Evolutionary conservation across 2,329 filamentous ascomycete genomes (phyloP), one percentile per base, ranked within the genome.

Genomic region (Anthostomella pinea): DNA sequence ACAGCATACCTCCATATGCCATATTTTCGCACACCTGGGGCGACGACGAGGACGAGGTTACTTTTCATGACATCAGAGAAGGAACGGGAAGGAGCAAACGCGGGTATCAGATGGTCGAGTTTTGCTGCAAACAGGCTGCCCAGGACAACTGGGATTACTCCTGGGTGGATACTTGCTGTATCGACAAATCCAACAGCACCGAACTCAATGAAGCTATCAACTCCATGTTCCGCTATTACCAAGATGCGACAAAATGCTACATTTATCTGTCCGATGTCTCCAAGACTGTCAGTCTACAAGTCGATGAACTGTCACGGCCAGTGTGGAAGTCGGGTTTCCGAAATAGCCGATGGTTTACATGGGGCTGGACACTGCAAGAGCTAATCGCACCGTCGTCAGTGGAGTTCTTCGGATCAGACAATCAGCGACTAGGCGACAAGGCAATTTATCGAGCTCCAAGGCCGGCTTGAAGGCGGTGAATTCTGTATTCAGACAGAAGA

Each of bases 161-260:
- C 24, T 35, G 33, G 33, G 20, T 28, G 10, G 33, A 35, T 13
- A 35, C 23, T 4, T 35, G 33, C 33, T 35, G 33, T 24, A 35
- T 35, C 16, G 24, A 35, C 23, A 35, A 35, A 17, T 4, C 9
- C 8, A 28, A 15, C 11, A 35, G 33, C 24, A 11, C 33, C 11
- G 33, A 35, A 20, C 24, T 35, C 8, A 8, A 7, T 6, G 30
- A 33, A 24, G 30, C 30, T 10, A 33, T 33, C 20, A 33, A 33
- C 20, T 35, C 33, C 16, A 35, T 35, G 33, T 35, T 35, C 33
- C 17, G 13, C 5, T 35, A 24, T 22, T 35, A 35, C 18, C 10
- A 15, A 10, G 9, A n/a, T 3, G 15, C 23, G 6, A n/a, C 10
- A 6, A 10, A 18, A 5, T 35, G 33, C 24, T 35, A n/a, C 17